Evolutionary conservation across 768 basidiomycete genomes (phyloP).

Genomic region (Tricholoma matsutake): DNA sequence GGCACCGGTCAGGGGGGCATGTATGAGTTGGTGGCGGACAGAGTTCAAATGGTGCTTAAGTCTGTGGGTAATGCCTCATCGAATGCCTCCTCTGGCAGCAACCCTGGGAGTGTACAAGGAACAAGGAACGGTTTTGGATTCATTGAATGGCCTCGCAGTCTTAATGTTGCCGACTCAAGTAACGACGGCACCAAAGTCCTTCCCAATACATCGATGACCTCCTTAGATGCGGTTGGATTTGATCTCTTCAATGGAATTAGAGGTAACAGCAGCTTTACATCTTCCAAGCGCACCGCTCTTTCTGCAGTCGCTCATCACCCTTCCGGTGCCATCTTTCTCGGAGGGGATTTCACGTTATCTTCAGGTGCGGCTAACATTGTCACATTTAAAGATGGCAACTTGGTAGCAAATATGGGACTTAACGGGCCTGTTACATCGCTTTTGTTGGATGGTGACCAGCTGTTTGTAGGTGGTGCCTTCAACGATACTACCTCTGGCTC

Average conservation of each 20-base stretch:
- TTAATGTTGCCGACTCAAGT: constrained; percentile 27
- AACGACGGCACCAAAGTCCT: constrained; percentile 61
- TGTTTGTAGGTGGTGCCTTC: constrained; percentile 92
- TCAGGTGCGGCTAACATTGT: constrained; percentile 71
- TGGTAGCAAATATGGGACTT: constrained; percentile 64
- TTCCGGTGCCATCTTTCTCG: constrained; percentile 67
- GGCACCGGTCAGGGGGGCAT: constrained; percentile 64
- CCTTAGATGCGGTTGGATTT: constrained; percentile 60
- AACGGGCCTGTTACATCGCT: constrained; percentile 76
- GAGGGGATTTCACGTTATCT: constrained; percentile 68
- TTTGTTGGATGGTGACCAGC: constrained; percentile 52
- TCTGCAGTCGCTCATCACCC: constrained; percentile 62
- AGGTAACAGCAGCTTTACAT: constrained; percentile 33
- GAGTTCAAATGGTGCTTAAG: constrained; percentile 74
- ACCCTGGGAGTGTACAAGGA: constrained; percentile 27
- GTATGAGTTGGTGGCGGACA: constrained; percentile 83
- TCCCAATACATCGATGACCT: constrained; percentile 68
- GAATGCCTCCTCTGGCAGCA: constrained; percentile 27
- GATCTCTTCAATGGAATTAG: constrained; percentile 63
- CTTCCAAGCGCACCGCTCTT: constrained; percentile 37
- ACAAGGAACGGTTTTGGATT: constrained; percentile 71
- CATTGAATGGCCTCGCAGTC: constrained; percentile 77
- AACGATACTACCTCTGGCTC: constrained; percentile 58
- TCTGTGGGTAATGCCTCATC: constrained; percentile 49
- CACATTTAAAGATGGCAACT: constrained; percentile 56